Evolutionary conservation across 345 rosid genomes (phyloP).

Genomic region (Excoecaria cochinchinensis): DNA sequence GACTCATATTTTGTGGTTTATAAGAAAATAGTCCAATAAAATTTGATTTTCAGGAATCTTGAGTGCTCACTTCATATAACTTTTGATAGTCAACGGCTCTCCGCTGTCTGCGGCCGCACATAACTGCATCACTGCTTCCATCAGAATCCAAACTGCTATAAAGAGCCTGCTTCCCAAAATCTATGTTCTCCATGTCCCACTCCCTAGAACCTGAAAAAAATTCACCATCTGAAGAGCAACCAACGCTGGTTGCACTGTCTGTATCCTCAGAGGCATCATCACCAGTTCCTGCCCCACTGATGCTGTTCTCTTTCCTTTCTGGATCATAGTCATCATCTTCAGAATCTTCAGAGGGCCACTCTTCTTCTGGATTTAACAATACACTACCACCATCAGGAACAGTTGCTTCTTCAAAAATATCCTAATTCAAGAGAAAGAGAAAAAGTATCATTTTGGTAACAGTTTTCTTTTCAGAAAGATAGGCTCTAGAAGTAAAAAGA

Average conservation of each 20-base stretch:
- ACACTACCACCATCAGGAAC: slow-evolving; percentile 50
- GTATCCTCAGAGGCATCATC: slow-evolving; percentile 43
- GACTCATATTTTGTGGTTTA: neutral
- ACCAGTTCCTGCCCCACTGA: slow-evolving; percentile 48
- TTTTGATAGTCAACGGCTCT: slow-evolving; percentile 81
- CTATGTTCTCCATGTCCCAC: slow-evolving; percentile 28
- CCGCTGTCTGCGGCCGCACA: slow-evolving; percentile 73
- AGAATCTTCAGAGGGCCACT: slow-evolving; percentile 99
- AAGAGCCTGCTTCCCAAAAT: slow-evolving; percentile 31
- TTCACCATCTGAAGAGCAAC: slow-evolving; percentile 75
- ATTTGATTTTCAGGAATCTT: neutral
- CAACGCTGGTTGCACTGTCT: slow-evolving; percentile 66
- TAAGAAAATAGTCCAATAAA: neutral
- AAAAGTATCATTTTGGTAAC: slow-evolving; percentile 16
- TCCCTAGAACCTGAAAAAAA: slow-evolving; percentile 49
- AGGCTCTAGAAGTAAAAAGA: slow-evolving; percentile 11
- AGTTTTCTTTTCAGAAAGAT: neutral
- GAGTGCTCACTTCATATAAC: slow-evolving; percentile 71
- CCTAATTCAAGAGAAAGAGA: slow-evolving; percentile 41
- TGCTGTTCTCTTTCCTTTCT: slow-evolving; percentile 51
- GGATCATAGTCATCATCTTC: slow-evolving; percentile 91
- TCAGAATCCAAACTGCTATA: slow-evolving; percentile 48
- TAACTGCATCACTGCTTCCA: slow-evolving; percentile 57
- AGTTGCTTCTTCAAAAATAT: slow-evolving; percentile 84
- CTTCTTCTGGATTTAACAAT: slow-evolving; percentile 57